A percentile compares a stretch with the other conserved stretches of the same genome.
Conservation (phyloP, 2,329 filamentous ascomycete species). For the Aspergillus pseudonomiae region DNA sequence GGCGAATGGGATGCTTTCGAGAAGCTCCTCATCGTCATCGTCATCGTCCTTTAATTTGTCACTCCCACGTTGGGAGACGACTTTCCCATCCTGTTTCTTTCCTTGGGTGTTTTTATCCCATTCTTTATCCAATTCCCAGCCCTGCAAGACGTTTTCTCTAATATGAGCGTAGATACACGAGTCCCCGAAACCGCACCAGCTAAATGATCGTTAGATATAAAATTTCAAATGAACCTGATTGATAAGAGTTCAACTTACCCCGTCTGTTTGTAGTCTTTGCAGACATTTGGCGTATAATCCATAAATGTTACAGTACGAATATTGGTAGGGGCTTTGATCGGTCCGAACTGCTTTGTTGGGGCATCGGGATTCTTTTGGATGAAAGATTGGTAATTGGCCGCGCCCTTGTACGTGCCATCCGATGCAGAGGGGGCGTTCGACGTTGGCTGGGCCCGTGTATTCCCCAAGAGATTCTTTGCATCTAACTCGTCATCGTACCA, state of each 20-base stretch:
- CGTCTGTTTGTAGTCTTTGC: slow-evolving; percentile 89
- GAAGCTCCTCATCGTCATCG: slow-evolving; percentile 68
- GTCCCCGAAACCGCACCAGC: slow-evolving; percentile 61
- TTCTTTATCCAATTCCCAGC: slow-evolving; percentile 92
- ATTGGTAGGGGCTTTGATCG: slow-evolving; percentile 82
- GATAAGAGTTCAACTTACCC: slow-evolving; percentile 50
- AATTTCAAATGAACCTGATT: background rate
- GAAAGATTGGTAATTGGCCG: slow-evolving; percentile 72
- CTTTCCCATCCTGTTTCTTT: slow-evolving; percentile 48
- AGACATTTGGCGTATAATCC: slow-evolving; percentile 90
- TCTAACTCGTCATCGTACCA: slow-evolving; percentile 77
- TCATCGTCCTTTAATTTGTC: slow-evolving; percentile 49
- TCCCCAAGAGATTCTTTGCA: slow-evolving; percentile 50
- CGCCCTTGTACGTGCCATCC: slow-evolving; percentile 76
- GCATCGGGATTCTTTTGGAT: slow-evolving; percentile 81
- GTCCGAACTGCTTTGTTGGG: slow-evolving; percentile 71
- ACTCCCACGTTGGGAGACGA: slow-evolving; percentile 51
- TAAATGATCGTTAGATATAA: background rate
- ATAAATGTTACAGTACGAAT: slow-evolving; percentile 87
- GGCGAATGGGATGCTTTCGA: slow-evolving; percentile 85
- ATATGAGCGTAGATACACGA: slow-evolving; percentile 72
- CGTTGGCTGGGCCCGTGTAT: slow-evolving; percentile 28
- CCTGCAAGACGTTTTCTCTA: slow-evolving; percentile 72
- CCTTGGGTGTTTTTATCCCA: slow-evolving; percentile 83
- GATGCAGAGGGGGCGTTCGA: slow-evolving; percentile 27